Evolutionary conservation across 2,329 filamentous ascomycete genomes (phyloP).

Genomic region (Fusarium redolens): DNA sequence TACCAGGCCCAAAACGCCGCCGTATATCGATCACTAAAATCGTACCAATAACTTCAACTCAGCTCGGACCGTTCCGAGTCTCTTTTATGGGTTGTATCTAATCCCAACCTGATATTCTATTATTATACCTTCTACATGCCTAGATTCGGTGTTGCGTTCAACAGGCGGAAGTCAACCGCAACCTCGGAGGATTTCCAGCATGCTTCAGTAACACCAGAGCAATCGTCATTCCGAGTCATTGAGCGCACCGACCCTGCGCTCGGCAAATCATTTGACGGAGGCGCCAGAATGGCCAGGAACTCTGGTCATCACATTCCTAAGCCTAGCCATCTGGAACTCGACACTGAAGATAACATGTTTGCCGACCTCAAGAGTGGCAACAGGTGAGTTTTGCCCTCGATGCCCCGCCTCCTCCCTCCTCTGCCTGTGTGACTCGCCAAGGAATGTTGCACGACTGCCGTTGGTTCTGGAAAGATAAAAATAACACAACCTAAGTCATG

Average conservation of each 20-base stretch:
- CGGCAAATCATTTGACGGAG: conserved; percentile 64
- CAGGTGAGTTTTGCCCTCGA: conserved; percentile 58
- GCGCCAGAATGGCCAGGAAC: conserved; percentile 56
- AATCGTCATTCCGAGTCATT: conserved; percentile 68
- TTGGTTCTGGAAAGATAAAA: conserved; percentile 39
- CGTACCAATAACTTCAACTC: conserved; percentile 12
- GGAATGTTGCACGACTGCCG: conserved; percentile 30
- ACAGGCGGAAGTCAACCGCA: conserved; percentile 69
- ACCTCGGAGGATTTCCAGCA: conserved; percentile 66
- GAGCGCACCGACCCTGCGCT: conserved; percentile 61
- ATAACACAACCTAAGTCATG: conserved; percentile 44
- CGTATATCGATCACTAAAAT: conserved; percentile 36
- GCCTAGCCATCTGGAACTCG: conserved; percentile 52
- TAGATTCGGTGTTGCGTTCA: conserved; percentile 70
- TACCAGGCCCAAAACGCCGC: conserved; percentile 9
- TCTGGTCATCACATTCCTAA: conserved; percentile 52
- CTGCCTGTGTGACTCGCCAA: conserved; percentile 36
- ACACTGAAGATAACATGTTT: conserved; percentile 70
- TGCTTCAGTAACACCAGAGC: conserved; percentile 58
- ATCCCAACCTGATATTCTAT: conserved; percentile 31
- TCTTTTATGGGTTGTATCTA: conserved; percentile 44
- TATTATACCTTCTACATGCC: conserved; percentile 61
- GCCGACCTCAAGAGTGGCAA: conserved; percentile 64
- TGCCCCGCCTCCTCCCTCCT: conserved; percentile 20
- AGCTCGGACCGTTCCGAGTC: conserved; percentile 11